Evolutionary conservation across 768 basidiomycete species (phyloP).

Genomic region (Tricholoma sp.): DNA sequence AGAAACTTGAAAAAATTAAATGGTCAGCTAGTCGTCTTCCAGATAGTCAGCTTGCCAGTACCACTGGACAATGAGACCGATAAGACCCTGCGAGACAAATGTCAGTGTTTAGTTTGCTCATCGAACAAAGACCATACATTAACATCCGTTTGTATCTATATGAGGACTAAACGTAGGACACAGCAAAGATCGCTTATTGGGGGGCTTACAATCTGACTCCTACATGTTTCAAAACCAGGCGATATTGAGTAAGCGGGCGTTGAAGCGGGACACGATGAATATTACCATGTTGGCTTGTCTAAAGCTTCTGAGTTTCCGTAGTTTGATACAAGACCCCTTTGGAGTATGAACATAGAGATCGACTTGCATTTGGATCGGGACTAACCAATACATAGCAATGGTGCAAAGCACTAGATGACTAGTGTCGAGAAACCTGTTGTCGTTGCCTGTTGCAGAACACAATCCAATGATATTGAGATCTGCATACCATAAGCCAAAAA

Average conservation of each 20-base stretch:
- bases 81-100: conserved; percentile 30
- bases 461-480: background rate
- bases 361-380: background rate
- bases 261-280: background rate
- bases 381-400: conserved; percentile 42
- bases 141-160: conserved; percentile 46
- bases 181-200: background rate
- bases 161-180: conserved; percentile 9
- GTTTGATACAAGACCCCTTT: conserved; percentile 41
- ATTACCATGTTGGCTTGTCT: conserved; percentile 35
- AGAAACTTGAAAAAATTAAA: conserved; percentile 34
- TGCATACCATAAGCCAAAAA: conserved; percentile 30
- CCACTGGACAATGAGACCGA: conserved; percentile 47
- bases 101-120: background rate
- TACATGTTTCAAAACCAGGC: conserved; percentile 9
- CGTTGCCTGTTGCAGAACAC: background rate
- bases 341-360: background rate
- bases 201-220: conserved; percentile 37
- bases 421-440: conserved; percentile 35
- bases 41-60: conserved; percentile 8
- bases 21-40: background rate
- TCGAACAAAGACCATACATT: conserved; percentile 28
- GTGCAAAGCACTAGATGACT: conserved; percentile 40
- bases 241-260: background rate
- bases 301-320: conserved; percentile 34